Percentiles rank a stretch among this genome's conserved stretches.
phyloP scores from a whole-genome alignment of 495 filamentous ascomycete species.

The Penicillium nucicola region DNA sequence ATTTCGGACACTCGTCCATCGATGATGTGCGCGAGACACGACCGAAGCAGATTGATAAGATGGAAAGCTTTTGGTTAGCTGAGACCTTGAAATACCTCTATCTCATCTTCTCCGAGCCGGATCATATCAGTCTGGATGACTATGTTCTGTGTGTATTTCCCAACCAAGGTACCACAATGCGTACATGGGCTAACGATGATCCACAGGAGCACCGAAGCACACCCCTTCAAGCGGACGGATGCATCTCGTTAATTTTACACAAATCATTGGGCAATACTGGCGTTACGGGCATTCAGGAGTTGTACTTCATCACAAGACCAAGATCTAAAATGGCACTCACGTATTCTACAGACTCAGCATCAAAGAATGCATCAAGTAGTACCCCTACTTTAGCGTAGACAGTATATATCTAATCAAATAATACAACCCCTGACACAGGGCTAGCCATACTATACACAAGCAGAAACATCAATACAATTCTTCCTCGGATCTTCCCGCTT shows the following conservation, averaged over 20 bases:
- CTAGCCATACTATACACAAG: slow-evolving; percentile 12
- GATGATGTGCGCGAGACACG: slow-evolving; percentile 47
- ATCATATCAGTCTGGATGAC: slow-evolving; percentile 65
- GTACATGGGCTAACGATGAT: not conserved
- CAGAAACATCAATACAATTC: slow-evolving; percentile 11
- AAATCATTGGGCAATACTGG: not conserved
- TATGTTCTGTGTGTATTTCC: slow-evolving; percentile 54
- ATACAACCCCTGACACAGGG: slow-evolving; percentile 1
- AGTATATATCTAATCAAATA: not conserved
- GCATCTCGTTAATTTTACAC: not conserved
- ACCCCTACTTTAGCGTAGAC: not conserved
- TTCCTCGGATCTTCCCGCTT: not conserved
- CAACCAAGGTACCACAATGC: not conserved
- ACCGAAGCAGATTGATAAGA: slow-evolving; percentile 40
- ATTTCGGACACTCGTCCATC: slow-evolving; percentile 57
- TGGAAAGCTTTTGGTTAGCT: slow-evolving; percentile 62
- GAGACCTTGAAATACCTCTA: slow-evolving; percentile 96
- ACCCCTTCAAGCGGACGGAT: slow-evolving; percentile 58
- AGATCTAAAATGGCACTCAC: too few relatives aligned
- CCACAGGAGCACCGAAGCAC: slow-evolving; percentile 70
- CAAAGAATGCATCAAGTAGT: too few relatives aligned
- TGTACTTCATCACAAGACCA: not conserved
- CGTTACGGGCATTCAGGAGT: not conserved
- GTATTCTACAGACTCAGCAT: too few relatives aligned
- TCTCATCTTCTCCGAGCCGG: slow-evolving; percentile 73